Conservation (phyloP, 1,284 basidiomycete genomes). For the Ganoderma multipileum region DNA sequence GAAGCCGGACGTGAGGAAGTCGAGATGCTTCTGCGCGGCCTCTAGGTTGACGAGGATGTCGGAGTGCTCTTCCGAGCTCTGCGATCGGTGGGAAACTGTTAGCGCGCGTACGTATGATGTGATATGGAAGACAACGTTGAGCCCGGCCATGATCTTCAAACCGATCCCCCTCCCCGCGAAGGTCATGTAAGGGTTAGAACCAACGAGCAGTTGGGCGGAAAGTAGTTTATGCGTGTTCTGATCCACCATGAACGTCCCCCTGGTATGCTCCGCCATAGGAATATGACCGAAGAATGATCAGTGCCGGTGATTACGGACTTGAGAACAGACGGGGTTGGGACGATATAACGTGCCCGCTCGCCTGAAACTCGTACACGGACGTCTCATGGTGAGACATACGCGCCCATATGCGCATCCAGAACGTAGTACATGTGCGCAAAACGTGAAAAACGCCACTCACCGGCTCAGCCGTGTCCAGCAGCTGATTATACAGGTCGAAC, state of each 20-base stretch:
- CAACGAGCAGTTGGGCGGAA: not conserved
- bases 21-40: slow-evolving; percentile 79
- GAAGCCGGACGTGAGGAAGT: slow-evolving; percentile 80
- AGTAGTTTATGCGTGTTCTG: not conserved
- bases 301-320: not conserved
- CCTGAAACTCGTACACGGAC: no score
- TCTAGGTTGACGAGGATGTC: slow-evolving; percentile 86
- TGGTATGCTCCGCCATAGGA: not conserved
- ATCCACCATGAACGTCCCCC: not conserved
- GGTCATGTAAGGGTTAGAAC: not conserved
- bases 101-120: not conserved
- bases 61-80: slow-evolving; percentile 87
- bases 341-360: not conserved
- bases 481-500: slow-evolving; percentile 77
- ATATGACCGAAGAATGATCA: not conserved
- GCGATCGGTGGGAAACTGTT: slow-evolving; percentile 9
- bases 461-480: slow-evolving; percentile 77
- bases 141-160: slow-evolving; percentile 5
- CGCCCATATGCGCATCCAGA: not conserved
- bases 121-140: not conserved
- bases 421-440: not conserved
- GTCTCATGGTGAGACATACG: not conserved
- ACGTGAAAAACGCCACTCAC: slow-evolving; percentile 50
- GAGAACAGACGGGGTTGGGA: not conserved
- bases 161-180: not conserved